Conservation (phyloP, 2,329 filamentous ascomycete species). For the Sporothrix protearum region DNA sequence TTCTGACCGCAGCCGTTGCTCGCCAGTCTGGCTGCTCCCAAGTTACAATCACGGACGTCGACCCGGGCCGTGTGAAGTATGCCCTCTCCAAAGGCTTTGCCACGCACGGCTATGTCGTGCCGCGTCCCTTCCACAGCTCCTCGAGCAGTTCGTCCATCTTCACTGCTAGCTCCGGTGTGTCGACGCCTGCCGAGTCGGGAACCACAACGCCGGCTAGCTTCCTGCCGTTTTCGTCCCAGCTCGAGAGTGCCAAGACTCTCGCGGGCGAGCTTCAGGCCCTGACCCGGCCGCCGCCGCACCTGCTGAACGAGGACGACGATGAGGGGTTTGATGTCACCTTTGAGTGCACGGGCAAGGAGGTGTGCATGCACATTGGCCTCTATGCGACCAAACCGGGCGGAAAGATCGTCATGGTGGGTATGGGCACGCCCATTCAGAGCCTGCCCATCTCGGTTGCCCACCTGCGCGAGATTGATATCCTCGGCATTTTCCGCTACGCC, state of each 20-base stretch:
- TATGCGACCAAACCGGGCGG: conserved; percentile 68
- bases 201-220: conserved; percentile 45
- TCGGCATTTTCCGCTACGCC: conserved; percentile 75
- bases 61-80: conserved; percentile 57
- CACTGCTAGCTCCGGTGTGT: conserved; percentile 47
- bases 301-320: conserved; percentile 53
- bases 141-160: conserved; percentile 45
- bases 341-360: conserved; percentile 73
- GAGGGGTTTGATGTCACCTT: conserved; percentile 67
- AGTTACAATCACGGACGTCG: conserved; percentile 60
- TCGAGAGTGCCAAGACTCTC: conserved; percentile 50
- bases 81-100: conserved; percentile 57
- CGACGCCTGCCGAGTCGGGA: conserved; percentile 44
- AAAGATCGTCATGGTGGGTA: conserved; percentile 71
- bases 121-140: conserved; percentile 42
- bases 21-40: conserved; percentile 56
- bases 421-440: conserved; percentile 74
- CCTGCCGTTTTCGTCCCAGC: conserved; percentile 46
- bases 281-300: conserved; percentile 34
- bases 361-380: conserved; percentile 70
- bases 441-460: conserved; percentile 69
- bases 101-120: conserved; percentile 56
- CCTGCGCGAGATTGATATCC: conserved; percentile 70
- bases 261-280: conserved; percentile 49
- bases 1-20: conserved; percentile 61